Evolutionary conservation across 2,329 filamentous ascomycete genomes (phyloP).

Genomic region (Talaromyces sp.): DNA sequence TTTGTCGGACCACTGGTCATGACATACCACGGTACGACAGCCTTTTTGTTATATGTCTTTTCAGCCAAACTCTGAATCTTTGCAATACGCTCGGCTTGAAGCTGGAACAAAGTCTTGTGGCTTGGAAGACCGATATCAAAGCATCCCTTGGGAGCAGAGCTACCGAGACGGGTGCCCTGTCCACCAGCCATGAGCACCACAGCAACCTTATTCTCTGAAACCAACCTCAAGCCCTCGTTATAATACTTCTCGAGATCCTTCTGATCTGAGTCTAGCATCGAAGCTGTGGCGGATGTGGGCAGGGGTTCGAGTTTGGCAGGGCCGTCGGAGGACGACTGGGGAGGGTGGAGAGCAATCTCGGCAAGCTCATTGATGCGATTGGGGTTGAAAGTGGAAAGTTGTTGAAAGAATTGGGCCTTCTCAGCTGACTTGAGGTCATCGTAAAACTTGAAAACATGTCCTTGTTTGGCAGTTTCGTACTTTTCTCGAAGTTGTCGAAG

Average conservation of each 20-base stretch:
- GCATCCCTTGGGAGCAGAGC: constrained; percentile 94
- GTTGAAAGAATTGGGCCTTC: constrained; percentile 74
- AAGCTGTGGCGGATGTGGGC: constrained; percentile 79
- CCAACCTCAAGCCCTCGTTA: constrained; percentile 62
- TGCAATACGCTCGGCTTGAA: constrained; percentile 89
- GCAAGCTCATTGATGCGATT: constrained; percentile 83
- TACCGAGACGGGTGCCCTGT: constrained; percentile 90
- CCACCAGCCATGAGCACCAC: constrained; percentile 97
- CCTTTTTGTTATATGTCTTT: constrained; percentile 61
- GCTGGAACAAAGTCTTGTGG: constrained; percentile 92
- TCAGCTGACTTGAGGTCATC: constrained; percentile 71
- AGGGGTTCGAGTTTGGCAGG: constrained; percentile 72
- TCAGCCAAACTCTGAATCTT: constrained; percentile 79
- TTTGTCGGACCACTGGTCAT: constrained; percentile 98
- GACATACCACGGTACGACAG: constrained; percentile 92
- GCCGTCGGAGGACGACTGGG: constrained; percentile 56
- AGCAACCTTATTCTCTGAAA: constrained; percentile 67
- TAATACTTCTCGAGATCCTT: constrained; percentile 83
- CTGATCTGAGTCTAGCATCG: constrained; percentile 81
- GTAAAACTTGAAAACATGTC: constrained; percentile 83
- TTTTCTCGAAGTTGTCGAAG: constrained; percentile 66
- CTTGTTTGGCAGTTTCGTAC: constrained; percentile 72
- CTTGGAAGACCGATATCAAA: constrained; percentile 94
- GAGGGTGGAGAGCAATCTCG: constrained; percentile 74
- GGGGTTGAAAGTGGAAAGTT: constrained; percentile 79